Evolutionary conservation across 2,329 filamentous ascomycete genomes (phyloP).

Genomic region (Thelonectria blattea): DNA sequence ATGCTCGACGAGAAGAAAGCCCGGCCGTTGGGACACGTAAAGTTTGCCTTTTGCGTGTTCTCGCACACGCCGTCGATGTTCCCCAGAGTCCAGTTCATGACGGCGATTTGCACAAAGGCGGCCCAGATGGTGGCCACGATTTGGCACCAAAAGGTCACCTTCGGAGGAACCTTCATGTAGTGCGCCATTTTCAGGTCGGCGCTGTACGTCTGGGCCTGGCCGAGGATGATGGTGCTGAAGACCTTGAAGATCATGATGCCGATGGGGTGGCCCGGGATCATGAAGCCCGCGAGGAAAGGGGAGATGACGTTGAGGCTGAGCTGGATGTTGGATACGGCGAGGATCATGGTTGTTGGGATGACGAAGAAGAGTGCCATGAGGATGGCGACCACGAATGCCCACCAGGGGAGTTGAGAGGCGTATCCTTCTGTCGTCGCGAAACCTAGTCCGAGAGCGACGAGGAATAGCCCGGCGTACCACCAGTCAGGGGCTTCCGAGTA

Average conservation of each 20-base stretch:
- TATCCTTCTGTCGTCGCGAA: slow-evolving; percentile 37
- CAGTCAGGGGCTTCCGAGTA: slow-evolving; percentile 48
- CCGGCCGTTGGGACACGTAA: slow-evolving; percentile 50
- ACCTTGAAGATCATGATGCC: slow-evolving; percentile 39
- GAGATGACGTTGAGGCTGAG: slow-evolving; percentile 50
- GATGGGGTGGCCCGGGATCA: slow-evolving; percentile 33
- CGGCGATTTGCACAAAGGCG: slow-evolving; percentile 53
- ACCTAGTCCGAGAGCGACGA: slow-evolving; percentile 42
- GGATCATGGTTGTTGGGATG: slow-evolving; percentile 38
- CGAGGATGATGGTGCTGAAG: slow-evolving; percentile 36
- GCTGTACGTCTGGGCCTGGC: slow-evolving; percentile 53
- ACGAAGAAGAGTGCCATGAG: slow-evolving; percentile 35
- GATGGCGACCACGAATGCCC: slow-evolving; percentile 39
- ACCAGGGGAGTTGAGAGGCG: slow-evolving; percentile 39
- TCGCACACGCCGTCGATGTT: slow-evolving; percentile 57
- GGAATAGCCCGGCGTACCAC: slow-evolving; percentile 46
- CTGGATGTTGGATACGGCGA: slow-evolving; percentile 45
- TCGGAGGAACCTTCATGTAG: slow-evolving; percentile 57
- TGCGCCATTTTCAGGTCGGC: slow-evolving; percentile 57
- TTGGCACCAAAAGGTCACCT: slow-evolving; percentile 43
- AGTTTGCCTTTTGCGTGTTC: slow-evolving; percentile 26
- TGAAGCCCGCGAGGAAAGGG: slow-evolving; percentile 42
- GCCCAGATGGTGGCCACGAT: slow-evolving; percentile 52
- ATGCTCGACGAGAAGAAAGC: slow-evolving; percentile 59
- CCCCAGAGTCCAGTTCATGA: slow-evolving; percentile 51